phyloP scores from a whole-genome alignment of 345 rosid genomes.

The Bruguiera parviflora region DNA sequence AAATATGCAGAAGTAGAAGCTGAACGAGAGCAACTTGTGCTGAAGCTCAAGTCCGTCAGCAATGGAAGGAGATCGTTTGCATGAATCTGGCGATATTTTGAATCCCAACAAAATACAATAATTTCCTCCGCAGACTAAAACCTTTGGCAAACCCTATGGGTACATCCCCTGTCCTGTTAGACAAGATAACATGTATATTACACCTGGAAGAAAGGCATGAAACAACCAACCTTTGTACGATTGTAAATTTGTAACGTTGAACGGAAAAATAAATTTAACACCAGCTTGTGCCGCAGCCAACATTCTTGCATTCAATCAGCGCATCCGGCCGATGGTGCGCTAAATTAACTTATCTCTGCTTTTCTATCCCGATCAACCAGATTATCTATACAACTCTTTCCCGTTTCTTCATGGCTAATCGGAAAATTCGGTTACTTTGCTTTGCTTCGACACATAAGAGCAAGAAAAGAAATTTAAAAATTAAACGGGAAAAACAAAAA shows the following conservation, averaged over 20 bases:
- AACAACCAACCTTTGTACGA: too few relatives aligned
- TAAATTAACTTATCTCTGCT: too few relatives aligned
- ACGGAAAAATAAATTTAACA: neutral
- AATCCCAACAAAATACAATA: neutral
- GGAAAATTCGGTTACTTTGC: too few relatives aligned
- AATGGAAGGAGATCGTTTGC: conserved; percentile 32
- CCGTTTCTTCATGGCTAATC: too few relatives aligned
- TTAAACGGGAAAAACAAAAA: too few relatives aligned
- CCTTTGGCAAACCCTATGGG: conserved; percentile 15
- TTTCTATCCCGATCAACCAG: too few relatives aligned
- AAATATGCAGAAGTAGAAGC: conserved; percentile 58
- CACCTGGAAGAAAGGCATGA: neutral
- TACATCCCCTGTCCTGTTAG: neutral
- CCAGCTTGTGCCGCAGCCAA: neutral
- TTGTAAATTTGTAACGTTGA: too few relatives aligned
- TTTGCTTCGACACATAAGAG: too few relatives aligned
- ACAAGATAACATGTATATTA: neutral
- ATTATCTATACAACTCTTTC: too few relatives aligned
- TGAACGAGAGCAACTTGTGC: conserved; percentile 34
- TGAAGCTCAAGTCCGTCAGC: conserved; percentile 41
- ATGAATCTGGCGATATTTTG: conserved; percentile 1
- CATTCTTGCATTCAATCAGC: too few relatives aligned
- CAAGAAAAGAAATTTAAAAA: too few relatives aligned
- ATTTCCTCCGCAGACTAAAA: neutral
- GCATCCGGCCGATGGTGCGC: too few relatives aligned